Conservation (phyloP, 164 flowering plant species). For the Kingdonia uniflora region DNA sequence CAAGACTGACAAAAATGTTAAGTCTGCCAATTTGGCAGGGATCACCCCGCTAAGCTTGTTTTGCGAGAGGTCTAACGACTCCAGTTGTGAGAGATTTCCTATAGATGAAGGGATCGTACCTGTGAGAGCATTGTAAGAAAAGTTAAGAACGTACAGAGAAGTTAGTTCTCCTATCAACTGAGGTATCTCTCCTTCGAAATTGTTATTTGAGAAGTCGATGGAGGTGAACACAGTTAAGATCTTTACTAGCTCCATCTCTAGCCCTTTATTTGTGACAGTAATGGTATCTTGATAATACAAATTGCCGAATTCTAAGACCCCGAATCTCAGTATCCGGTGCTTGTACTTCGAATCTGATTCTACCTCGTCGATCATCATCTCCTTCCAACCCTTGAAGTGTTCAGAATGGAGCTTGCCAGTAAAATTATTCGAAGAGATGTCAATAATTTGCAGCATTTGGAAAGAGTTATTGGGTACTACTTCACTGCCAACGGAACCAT, state of each 20-base stretch:
- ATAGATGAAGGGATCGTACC: conserved; percentile 28
- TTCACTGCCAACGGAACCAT: conserved; percentile 22
- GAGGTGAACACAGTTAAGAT: conserved; percentile 30
- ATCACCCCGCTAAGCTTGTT: conserved; percentile 28
- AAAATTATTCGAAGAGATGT: conserved; percentile 12
- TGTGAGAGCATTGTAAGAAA: conserved; percentile 23
- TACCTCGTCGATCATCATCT: conserved; percentile 21
- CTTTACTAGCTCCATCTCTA: conserved; percentile 23
- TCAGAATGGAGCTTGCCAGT: conserved; percentile 1
- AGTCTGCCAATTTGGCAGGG: conserved; percentile 13
- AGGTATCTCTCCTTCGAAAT: conserved; percentile 45
- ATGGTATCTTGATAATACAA: conserved; percentile 30
- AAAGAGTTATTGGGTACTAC: not conserved
- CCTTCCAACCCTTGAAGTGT: conserved; percentile 6
- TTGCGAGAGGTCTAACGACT: conserved; percentile 21
- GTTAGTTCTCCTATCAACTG: conserved; percentile 23
- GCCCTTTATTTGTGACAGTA: conserved; percentile 36
- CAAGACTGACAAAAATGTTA: conserved; percentile 20
- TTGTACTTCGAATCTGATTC: conserved; percentile 1
- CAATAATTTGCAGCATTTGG: conserved; percentile 10
- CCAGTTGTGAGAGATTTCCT: conserved; percentile 20
- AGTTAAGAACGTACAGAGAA: conserved; percentile 33
- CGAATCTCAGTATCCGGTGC: not conserved
- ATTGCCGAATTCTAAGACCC: not conserved
- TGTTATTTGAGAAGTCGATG: conserved; percentile 46